Percentiles rank a stretch among this genome's conserved stretches.
Evolutionary conservation across 2,329 filamentous ascomycete genomes (phyloP).

Genomic region (Penicillium sp.): DNA sequence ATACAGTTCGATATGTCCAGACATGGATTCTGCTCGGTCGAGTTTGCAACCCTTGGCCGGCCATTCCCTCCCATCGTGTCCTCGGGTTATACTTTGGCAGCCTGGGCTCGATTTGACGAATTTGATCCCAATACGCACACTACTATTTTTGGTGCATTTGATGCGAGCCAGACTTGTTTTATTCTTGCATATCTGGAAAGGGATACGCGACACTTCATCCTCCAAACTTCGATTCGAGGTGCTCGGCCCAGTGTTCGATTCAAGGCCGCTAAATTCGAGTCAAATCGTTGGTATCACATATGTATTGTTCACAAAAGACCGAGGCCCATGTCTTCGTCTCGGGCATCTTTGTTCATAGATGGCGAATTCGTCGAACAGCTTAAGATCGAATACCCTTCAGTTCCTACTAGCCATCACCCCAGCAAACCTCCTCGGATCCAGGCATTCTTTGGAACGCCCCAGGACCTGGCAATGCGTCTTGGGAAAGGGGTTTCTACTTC

Average conservation of each 20-base stretch:
- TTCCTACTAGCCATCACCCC: slow-evolving; percentile 64
- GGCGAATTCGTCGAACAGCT: slow-evolving; percentile 93
- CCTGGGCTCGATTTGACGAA: slow-evolving; percentile 85
- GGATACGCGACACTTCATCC: slow-evolving; percentile 88
- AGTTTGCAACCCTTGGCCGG: slow-evolving; percentile 81
- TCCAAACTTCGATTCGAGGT: slow-evolving; percentile 91
- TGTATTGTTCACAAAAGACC: slow-evolving; percentile 80
- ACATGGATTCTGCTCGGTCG: slow-evolving; percentile 85
- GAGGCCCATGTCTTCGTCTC: slow-evolving; percentile 72
- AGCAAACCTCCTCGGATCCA: slow-evolving; percentile 66
- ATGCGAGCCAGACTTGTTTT: slow-evolving; percentile 89
- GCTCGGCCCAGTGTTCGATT: slow-evolving; percentile 88
- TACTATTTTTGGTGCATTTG: slow-evolving; percentile 93
- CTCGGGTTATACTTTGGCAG: slow-evolving; percentile 83
- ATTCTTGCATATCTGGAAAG: slow-evolving; percentile 90
- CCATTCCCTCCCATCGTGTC: slow-evolving; percentile 78
- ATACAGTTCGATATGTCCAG: slow-evolving; percentile 93
- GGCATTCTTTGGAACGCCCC: slow-evolving; percentile 89
- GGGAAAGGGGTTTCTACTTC: slow-evolving; percentile 74
- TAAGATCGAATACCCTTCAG: slow-evolving; percentile 82
- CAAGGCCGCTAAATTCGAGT: slow-evolving; percentile 75
- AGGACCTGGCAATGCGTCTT: slow-evolving; percentile 75
- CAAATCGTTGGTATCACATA: slow-evolving; percentile 88
- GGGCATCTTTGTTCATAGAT: slow-evolving; percentile 85
- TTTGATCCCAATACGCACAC: slow-evolving; percentile 87